Base-by-base conservation (phyloP, 352 stramenopile genomes). In the Globisporangium alternatum region DNA sequence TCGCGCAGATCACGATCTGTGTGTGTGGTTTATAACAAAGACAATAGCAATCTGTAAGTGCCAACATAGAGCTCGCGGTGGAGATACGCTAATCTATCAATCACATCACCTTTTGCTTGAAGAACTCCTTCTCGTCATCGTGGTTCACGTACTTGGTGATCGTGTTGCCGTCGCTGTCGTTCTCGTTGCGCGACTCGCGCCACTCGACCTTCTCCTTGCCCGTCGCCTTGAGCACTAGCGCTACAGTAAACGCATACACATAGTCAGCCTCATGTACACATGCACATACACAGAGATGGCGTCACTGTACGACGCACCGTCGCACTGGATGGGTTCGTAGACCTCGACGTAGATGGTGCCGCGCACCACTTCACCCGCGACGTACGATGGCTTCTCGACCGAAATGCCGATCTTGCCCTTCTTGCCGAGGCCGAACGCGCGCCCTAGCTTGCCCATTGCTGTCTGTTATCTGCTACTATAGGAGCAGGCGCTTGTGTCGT, bases 191-290 rank as follows among this genome's bases (percentile, higher is more conserved):
- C 35, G 80, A 53, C 56, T 85, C 67, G 9, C 69, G 74, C 68
- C 78, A 88, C 57, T 78, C 74, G 30, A 89, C 69, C 55, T 88
- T 88, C 63, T 91, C 83, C 62, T 89, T 90, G n/a, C 83, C 83
- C 5, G 68, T 71, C 4, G 80, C 79, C 64, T 87, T 88, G 35
- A 91, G 69, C 44, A 89, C 74, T 39, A 91, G 62, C 28, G 80
- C 83, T 91, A 63, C 12, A 30, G 9, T 12, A 31, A 51, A 15
- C 22, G 57, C n/a, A 28, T 2, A 49, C 28, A 17, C n/a, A 49
- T 25, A 28, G 49, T 44, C 12, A 44, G 39, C 5, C 19, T 19
- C 39, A 44, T 44, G n/a, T 12, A 47, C 15, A 10, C 9, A 49
- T 10, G 17, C 30, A 54, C 6, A 52, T 2, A 44, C 2, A 41